Evolutionary conservation across 768 basidiomycete species (phyloP), one percentile per base, ranked within the genome.

Genomic region (Mycena rosella): DNA sequence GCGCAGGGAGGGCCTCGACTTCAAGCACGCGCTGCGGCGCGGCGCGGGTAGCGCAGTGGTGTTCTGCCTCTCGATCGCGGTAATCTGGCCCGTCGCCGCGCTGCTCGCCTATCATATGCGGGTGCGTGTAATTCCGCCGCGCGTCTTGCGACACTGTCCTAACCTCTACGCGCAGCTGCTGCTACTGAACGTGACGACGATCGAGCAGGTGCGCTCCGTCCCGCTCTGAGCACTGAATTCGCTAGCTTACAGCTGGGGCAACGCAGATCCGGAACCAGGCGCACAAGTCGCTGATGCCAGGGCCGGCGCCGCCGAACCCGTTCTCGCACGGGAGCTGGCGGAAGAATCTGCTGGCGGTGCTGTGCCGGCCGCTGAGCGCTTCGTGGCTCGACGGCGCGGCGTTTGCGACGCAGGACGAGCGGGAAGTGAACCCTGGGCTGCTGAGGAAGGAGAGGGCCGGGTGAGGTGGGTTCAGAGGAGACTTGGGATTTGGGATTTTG

Each of bases 171-270:
- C 62, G 57, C 76, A 94, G 91, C 84, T 98, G 53, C 80, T 97
- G 59, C 76, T 96, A 34, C 82, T 96, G 69, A 96, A 97, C 78
- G 85, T 95, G 38, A 98, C 96, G 11, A 98, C 96, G n/a, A 96
- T 98, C 68, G 96, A 98, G 81, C 95, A 96, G 87, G 92, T 93
- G 24, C 36, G 54, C 22, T 34, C 32, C 32, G 32, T 34, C 10
- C 17, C 38, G 3, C 14, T 15, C 14, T 18, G 3, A 15, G 17
- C 34, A 40, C 5, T 40, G 14, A 40, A 40, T 40, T 13, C 10
- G 36, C 52, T 1, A 3, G 1, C 13, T 29, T 9, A 26, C 22
- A 45, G n/a, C 10, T 18, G 38, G 13, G 11, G 13, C 3, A 6
- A 22, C 63, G 57, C 75, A 95, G 92, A 95, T 97, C 72, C 89